Evolutionary conservation across 2,329 filamentous ascomycete genomes (phyloP).

Genomic region (Colletotrichum aenigma): DNA sequence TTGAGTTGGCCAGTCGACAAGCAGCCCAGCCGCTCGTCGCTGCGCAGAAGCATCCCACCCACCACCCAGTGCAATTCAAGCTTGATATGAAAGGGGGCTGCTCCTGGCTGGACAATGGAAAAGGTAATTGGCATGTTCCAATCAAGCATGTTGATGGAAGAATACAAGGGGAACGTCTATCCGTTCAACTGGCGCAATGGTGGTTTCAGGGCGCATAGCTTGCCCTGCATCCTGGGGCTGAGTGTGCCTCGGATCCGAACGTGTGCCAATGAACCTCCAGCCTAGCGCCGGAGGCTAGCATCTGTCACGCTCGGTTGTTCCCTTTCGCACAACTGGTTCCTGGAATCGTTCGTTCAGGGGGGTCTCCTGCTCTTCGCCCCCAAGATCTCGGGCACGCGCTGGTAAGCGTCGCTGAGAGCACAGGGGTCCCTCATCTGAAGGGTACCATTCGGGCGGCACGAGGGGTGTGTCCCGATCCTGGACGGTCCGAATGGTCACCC

Average conservation of each 20-base stretch:
- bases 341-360: conserved; percentile 14
- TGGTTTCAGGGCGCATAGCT: conserved; percentile 19
- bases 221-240: conserved; percentile 8
- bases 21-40: not conserved
- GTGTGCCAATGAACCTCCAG: not conserved
- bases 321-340: conserved; percentile 13
- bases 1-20: not conserved
- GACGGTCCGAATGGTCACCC: conserved; percentile 14
- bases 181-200: conserved; percentile 21
- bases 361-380: conserved; percentile 16
- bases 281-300: conserved; percentile 12
- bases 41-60: not conserved
- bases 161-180: not conserved
- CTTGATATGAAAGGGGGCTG: not conserved
- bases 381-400: conserved; percentile 18
- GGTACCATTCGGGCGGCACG: not conserved
- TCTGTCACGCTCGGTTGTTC: conserved; percentile 14
- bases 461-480: not conserved
- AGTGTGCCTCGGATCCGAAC: conserved; percentile 21
- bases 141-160: not conserved
- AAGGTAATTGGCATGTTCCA: not conserved
- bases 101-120: not conserved
- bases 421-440: not conserved
- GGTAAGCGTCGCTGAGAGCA: conserved; percentile 1
- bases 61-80: not conserved